Percentiles rank a stretch among this genome's conserved stretches.
These are phyloP conservation scores for Inga oerstediana DNA, from an alignment of 306 rosid species.

Conservation along the genomic window DNA sequence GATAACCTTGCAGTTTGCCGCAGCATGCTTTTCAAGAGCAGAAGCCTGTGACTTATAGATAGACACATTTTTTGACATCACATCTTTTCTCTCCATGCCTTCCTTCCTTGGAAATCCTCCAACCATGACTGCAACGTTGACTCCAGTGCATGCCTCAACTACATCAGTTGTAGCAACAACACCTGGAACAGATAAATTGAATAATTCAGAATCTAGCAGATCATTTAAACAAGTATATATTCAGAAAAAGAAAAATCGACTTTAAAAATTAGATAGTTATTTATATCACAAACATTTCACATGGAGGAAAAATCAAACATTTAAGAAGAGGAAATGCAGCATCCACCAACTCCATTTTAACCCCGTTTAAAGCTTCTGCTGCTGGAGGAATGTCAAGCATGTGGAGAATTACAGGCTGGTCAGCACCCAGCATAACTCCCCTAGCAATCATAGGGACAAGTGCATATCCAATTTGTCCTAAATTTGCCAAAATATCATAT, in stretches of 20 bases:
- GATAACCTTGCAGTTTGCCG: constrained; percentile 91
- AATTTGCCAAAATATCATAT: constrained; percentile 30
- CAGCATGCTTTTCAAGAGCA: constrained; percentile 90
- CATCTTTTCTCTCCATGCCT: constrained; percentile 98
- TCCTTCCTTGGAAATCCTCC: constrained; percentile 99
- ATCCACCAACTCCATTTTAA: constrained; percentile 92
- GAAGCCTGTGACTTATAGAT: constrained; percentile 98
- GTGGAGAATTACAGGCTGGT: constrained; percentile 97
- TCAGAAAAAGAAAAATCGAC: neutral
- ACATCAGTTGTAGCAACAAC: constrained; percentile 99
- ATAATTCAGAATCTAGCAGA: constrained; percentile 2
- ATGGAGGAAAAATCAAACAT: constrained; percentile 42
- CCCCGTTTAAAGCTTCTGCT: constrained; percentile 92
- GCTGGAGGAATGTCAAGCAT: constrained; percentile 91
- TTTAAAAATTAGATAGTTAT: neutral
- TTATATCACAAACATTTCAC: constrained; percentile 1
- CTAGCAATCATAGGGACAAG: constrained; percentile 99
- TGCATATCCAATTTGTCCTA: constrained; percentile 98
- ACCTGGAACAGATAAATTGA: constrained; percentile 53
- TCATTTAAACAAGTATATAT: neutral
- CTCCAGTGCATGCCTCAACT: constrained; percentile 96
- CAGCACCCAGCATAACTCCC: constrained; percentile 89
- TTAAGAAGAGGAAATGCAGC: constrained; percentile 94
- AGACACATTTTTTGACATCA: constrained; percentile 92
- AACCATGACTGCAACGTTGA: constrained; percentile 88